Evolutionary conservation across 2,329 filamentous ascomycete genomes (phyloP), one percentile per base, ranked within the genome.

Genomic region (Diaporthe humulicola): DNA sequence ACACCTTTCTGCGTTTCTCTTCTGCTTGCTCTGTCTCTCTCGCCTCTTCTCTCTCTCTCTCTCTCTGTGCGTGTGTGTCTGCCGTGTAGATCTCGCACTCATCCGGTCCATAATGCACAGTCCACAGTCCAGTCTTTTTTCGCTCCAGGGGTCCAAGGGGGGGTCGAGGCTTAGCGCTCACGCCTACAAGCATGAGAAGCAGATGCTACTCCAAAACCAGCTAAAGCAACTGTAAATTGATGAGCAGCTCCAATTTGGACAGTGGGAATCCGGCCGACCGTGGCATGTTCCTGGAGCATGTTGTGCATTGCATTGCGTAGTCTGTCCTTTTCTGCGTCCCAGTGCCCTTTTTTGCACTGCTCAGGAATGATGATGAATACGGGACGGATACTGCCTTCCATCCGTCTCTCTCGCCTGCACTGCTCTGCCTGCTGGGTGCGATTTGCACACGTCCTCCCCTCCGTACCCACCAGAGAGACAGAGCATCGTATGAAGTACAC

Each of bases 221-320:
- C 64, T 69, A 69, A 54, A 69, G 64, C 64, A 69, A 69, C 48
- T 54, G 64, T 69, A 54, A 69, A 69, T 69, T 69, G 48, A 50
- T 54, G 64, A 30, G 64, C 64, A 69, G 45, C 45, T 38, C 64
- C 64, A 67, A 67, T 67, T 52, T 67, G 64, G 64, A 52, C 45
- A 28, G 64, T 67, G 64, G 64, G 64, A 67, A 52, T 67, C 45
- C 64, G 40, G 40, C 60, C 60, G 40, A 66, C 60, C 40, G 60
- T 66, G 60, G 60, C 64, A 52, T 52, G 45, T 67, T 52, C 45
- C 64, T 67, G 64, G 64, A 67, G 64, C 64, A 52, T 67, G 60
- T 66, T 66, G 60, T 48, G 60, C 60, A 66, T 67, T 67, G 64
- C 64, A 67, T 25, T 52, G 64, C 30, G 64, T 36, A n/a, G 33